Evolutionary conservation across 1,139 yeast species (phyloP), one percentile per base, ranked within the genome.

Genomic region (Hyphopichia pseudoburtonii): DNA sequence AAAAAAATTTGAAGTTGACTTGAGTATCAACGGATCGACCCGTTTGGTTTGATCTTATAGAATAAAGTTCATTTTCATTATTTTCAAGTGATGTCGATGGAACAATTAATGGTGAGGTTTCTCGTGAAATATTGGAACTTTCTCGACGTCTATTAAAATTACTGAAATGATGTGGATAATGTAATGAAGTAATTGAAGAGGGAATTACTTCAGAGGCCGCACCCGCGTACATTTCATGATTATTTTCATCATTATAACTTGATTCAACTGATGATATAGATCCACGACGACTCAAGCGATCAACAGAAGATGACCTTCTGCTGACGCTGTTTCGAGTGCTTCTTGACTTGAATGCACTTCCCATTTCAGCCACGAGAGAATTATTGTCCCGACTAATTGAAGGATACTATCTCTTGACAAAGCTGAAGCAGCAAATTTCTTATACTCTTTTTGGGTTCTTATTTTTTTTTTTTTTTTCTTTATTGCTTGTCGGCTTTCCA

Each of bases 171-270:
- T 77, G 81, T 6, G 77, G 74, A 50, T 86, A 94, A 56, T 88
- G 97, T 56, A 90, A 86, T 1, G 95, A 79, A 1, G 95, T 80
- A 47, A 88, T 85, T 1, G 97, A 86, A 17, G 95, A 85, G 1
- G 98, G 97, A 30, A 90, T 82, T 28, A 87, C 79, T 51, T 86
- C 96, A 5, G 90, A 80, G 0, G 88, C 87, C 1, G 95, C 96
- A 28, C 97, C 97, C 4, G 95, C 83, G 61, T 77, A 90, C 66
- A 88, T 82, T 58, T 90, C 97, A 32, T 75, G 63, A 44, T 66
- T 76, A 48, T 76, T 76, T 17, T 70, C 79, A 37, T 76, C 80
- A 18, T 60, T 52, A 31, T 62, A 50, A 10, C 61, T 44, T 4
- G 75, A 65, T 31, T 58, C 68, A 19, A 60, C 44, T 0, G 80